These are phyloP conservation scores for Penicillium sclerotigenum DNA, from an alignment of 2,329 filamentous ascomycete genomes.

Conservation along the genomic window DNA sequence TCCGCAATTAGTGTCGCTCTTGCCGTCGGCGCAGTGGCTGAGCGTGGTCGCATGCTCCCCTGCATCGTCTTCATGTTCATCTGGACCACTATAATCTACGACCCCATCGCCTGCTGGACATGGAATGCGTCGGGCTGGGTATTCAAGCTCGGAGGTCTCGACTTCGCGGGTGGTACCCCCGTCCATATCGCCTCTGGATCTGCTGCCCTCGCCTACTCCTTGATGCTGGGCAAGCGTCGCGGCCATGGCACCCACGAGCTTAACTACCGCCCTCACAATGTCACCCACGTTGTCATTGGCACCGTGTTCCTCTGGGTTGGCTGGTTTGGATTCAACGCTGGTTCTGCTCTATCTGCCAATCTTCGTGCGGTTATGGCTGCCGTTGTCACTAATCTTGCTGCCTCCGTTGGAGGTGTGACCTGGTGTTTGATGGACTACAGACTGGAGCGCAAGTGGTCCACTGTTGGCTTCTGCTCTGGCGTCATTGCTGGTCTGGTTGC, in stretches of 20 bases:
- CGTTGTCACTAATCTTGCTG: constrained; percentile 79
- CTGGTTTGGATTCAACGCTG: constrained; percentile 94
- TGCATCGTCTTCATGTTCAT: constrained; percentile 90
- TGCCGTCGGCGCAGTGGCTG: constrained; percentile 78
- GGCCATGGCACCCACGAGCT: constrained; percentile 84
- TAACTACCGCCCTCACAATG: constrained; percentile 90
- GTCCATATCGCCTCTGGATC: constrained; percentile 83
- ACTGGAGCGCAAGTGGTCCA: constrained; percentile 86
- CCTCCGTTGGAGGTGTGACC: constrained; percentile 78
- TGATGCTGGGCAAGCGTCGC: constrained; percentile 82
- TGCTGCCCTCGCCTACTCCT: constrained; percentile 82
- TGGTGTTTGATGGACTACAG: constrained; percentile 89
- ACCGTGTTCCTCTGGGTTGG: constrained; percentile 94
- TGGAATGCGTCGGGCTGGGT: constrained; percentile 86
- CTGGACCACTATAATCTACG: constrained; percentile 87
- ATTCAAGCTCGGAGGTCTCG: constrained; percentile 72
- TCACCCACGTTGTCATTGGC: constrained; percentile 86
- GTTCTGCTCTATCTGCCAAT: constrained; percentile 76
- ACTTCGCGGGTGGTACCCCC: constrained; percentile 86
- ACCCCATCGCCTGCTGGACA: constrained; percentile 91
- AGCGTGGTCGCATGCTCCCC: constrained; percentile 82
- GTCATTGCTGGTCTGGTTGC: constrained; percentile 82
- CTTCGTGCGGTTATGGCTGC: constrained; percentile 83
- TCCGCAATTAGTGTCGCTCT: constrained; percentile 63
- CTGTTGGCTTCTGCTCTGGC: constrained; percentile 88